Conservation (phyloP, 352 stramenopile species). For the Phytophthora foliorum region DNA sequence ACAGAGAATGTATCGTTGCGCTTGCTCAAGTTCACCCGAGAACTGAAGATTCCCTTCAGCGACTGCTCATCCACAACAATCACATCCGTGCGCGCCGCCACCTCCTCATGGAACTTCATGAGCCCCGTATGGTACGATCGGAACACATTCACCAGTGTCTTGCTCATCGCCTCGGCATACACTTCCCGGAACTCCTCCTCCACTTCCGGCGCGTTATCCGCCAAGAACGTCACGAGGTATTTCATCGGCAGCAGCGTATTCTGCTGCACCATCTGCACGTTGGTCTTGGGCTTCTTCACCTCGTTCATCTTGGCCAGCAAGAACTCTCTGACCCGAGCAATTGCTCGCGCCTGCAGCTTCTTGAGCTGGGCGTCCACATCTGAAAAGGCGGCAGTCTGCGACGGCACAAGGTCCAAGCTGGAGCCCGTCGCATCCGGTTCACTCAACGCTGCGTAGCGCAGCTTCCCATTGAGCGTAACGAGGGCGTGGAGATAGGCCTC, state of each 20-base stretch:
- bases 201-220: constrained; percentile 92
- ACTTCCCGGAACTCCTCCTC: constrained; percentile 96
- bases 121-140: constrained; percentile 97
- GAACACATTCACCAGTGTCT: constrained; percentile 96
- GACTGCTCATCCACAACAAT: constrained; percentile 97
- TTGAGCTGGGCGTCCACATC: constrained; percentile 95
- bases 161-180: constrained; percentile 98
- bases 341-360: constrained; percentile 86
- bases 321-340: constrained; percentile 91
- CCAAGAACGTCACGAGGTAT: constrained; percentile 96
- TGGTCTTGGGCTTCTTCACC: constrained; percentile 97
- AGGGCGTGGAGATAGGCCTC: constrained; percentile 95
- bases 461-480: constrained; percentile 94
- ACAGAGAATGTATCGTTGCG: constrained; percentile 96
- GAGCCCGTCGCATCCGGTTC: constrained; percentile 64
- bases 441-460: constrained; percentile 89
- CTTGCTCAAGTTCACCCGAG: constrained; percentile 96
- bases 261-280: constrained; percentile 99
- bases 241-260: constrained; percentile 97
- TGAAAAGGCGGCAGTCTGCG: constrained; percentile 91
- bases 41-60: constrained; percentile 88
- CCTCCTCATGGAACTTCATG: constrained; percentile 95
- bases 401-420: constrained; percentile 91
- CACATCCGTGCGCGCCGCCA: constrained; percentile 93
- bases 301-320: constrained; percentile 94